Evolutionary conservation across 805 yeast genomes (phyloP), one percentile per base, ranked within the genome.

Genomic region (Candida koratica): DNA sequence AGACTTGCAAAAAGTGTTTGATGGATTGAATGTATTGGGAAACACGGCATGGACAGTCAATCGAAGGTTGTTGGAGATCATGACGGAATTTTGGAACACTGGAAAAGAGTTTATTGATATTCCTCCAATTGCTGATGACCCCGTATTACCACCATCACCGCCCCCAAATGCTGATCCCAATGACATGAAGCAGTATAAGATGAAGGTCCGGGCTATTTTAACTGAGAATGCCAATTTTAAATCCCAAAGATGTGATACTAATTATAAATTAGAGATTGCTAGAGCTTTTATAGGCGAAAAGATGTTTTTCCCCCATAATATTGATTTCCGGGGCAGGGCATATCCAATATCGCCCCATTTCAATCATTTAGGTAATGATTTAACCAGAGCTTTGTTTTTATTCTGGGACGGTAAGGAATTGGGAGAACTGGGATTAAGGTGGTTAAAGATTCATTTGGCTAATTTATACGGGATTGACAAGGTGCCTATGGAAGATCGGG

Each of bases 191-290:
- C 81, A 77, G 32, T 85, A 93, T 75, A 79, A 79, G 47, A 67
- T 77, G 17, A 58, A 67, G 32, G 76, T 84, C 39, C 79, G 78
- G 38, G 69, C 65, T 24, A 49, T 75, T 6, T 69, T 79, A 14
- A 75, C 78, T 44, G 80, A 76, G 28, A 79, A 79, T 42, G 75
- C 84, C 8, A 67, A 81, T 15, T 69, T 73, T 43, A 78, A 93
- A 58, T 89, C 97, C 0, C 84, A 81, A 55, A 77, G 98, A 58
- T 93, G 98, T 64, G 97, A 89, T 59, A 71, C 85, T 44, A 90
- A 93, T 56, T 93, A 93, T 58, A 93, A 87, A 56, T 63, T 93
- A 35, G 98, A 93, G 58, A 87, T 93, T 53, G 97, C 98, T 0
- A 73, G 97, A 45, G 96, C 96, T 0, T 82, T 59, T 61, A 83